phyloP scores from a whole-genome alignment of 768 basidiomycete species.

The Lentinus tigrinus region DNA sequence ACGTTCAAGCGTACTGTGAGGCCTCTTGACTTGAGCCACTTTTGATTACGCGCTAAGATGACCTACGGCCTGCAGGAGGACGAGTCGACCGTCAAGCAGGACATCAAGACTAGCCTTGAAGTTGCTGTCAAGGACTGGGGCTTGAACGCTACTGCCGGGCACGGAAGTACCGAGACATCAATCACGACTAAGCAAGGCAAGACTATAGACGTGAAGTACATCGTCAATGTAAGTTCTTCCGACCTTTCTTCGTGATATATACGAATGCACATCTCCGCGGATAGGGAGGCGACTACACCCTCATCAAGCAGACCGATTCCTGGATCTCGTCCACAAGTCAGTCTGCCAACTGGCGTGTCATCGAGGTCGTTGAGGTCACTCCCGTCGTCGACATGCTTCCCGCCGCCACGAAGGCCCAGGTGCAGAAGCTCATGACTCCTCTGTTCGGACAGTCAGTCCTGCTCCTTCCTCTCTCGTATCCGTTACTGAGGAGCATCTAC shows the following conservation, averaged over 20 bases:
- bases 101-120: neutral
- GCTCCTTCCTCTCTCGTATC: neutral
- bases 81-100: neutral
- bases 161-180: neutral
- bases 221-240: neutral
- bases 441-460: neutral
- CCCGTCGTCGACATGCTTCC: slow-evolving; percentile 1
- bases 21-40: neutral
- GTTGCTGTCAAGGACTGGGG: neutral
- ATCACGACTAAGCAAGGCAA: neutral
- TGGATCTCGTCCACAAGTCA: neutral
- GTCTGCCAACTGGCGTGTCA: neutral
- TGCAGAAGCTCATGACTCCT: neutral
- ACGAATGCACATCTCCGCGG: no score
- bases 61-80: neutral
- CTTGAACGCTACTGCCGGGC: neutral
- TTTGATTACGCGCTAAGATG: no score
- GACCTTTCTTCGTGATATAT: neutral
- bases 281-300: slow-evolving; percentile 1
- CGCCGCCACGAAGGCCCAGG: neutral
- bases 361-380: neutral
- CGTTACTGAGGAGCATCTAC: neutral
- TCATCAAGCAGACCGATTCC: neutral
- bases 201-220: neutral
- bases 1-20: neutral